Evolutionary conservation across 177 flowering plant genomes (phyloP).

Genomic region (Vitis hybrid): DNA sequence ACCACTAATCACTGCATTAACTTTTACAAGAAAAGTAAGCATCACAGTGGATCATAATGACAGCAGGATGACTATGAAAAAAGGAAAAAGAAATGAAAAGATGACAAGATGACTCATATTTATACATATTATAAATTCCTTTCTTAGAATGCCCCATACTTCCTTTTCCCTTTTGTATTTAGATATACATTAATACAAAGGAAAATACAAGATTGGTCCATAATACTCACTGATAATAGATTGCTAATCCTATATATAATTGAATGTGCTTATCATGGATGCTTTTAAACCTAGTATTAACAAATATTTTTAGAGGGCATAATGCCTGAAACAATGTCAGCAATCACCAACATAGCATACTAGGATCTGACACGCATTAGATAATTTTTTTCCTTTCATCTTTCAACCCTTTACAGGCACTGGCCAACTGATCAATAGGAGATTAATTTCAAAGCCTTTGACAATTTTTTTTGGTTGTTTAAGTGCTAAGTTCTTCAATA

Average conservation of each 20-base stretch:
- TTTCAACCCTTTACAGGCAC: not conserved
- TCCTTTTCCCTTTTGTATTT: not conserved
- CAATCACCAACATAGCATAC: constrained; percentile 16
- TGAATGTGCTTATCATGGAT: too few relatives aligned
- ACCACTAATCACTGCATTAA: constrained; percentile 15
- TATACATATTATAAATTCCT: not conserved
- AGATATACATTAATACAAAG: not conserved
- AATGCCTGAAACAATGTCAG: constrained; percentile 9
- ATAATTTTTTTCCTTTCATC: not conserved
- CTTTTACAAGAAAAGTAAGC: not conserved
- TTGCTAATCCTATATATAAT: too few relatives aligned
- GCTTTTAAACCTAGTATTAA: not conserved
- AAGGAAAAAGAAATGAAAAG: constrained; percentile 3
- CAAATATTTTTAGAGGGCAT: not conserved
- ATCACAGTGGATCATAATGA: constrained; percentile 12
- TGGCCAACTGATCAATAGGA: too few relatives aligned
- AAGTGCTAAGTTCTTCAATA: too few relatives aligned
- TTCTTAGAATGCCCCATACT: not conserved
- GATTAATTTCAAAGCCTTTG: too few relatives aligned
- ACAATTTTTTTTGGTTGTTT: too few relatives aligned
- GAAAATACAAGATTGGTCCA: too few relatives aligned
- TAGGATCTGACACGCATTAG: constrained; percentile 18
- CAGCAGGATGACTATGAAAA: constrained; percentile 16
- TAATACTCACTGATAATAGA: too few relatives aligned
- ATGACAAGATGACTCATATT: not conserved